These are phyloP conservation scores for Euphorbia lathyris DNA, from an alignment of 345 rosid genomes.

Conservation along the genomic window DNA sequence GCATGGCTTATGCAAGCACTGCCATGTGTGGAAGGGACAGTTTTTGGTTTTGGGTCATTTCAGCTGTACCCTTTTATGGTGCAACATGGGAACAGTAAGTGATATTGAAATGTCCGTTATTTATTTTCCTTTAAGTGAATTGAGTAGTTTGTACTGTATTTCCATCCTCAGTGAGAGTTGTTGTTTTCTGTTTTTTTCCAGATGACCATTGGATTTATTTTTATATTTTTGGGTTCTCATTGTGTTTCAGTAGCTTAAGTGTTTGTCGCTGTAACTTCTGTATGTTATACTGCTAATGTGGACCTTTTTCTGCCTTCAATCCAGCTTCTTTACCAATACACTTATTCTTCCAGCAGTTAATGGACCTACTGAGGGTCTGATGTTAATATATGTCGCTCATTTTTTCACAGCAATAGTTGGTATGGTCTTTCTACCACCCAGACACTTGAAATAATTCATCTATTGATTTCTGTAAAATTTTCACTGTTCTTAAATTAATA, in stretches of 20 bases:
- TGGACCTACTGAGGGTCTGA: slow-evolving; percentile 98
- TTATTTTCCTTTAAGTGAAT: not conserved
- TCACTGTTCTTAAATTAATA: not conserved
- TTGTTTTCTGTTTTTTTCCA: not conserved
- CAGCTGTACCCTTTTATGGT: slow-evolving; percentile 88
- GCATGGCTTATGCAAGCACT: slow-evolving; percentile 88
- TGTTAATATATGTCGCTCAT: slow-evolving; percentile 71
- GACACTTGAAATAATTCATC: not conserved
- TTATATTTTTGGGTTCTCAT: not conserved
- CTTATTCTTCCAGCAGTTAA: slow-evolving; percentile 90
- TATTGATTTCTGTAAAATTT: not conserved
- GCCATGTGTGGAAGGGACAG: slow-evolving; percentile 88
- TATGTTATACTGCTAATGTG: slow-evolving; percentile 6
- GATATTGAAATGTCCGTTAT: slow-evolving; percentile 10
- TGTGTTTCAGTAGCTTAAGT: not conserved
- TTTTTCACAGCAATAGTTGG: slow-evolving; percentile 86
- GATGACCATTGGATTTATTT: not conserved
- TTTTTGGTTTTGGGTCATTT: slow-evolving; percentile 95
- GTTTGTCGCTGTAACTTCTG: not conserved
- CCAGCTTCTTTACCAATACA: slow-evolving; percentile 87
- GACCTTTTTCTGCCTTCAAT: slow-evolving; percentile 18
- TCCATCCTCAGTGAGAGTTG: not conserved
- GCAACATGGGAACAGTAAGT: slow-evolving; percentile 99
- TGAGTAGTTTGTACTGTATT: not conserved
- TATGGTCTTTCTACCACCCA: slow-evolving; percentile 29